These are phyloP conservation scores for Platanus orientalis DNA, from an alignment of 164 flowering plant species.

Conservation along the genomic window DNA sequence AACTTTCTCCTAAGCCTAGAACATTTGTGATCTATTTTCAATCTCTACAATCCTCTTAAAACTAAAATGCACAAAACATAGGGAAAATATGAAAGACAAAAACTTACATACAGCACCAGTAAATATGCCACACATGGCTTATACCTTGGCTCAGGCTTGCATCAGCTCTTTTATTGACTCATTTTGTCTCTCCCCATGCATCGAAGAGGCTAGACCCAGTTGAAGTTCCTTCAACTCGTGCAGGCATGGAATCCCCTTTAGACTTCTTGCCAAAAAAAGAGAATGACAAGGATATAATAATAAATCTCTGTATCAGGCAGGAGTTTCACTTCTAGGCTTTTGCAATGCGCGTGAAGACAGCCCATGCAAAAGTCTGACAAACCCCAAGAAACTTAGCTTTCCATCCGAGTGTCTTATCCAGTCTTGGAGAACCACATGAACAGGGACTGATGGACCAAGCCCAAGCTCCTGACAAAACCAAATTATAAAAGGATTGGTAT, in stretches of 20 bases:
- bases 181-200: not conserved
- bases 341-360: constrained; percentile 68
- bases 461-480: constrained; percentile 72
- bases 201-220: not conserved
- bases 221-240: not conserved
- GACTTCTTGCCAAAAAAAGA: constrained; percentile 6
- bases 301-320: not conserved
- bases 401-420: constrained; percentile 95
- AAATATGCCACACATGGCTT: constrained; percentile 3
- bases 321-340: constrained; percentile 34
- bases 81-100: constrained; percentile 5
- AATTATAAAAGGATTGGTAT: not conserved
- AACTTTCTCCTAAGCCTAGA: too few species aligned
- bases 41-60: constrained; percentile 50
- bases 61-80: constrained; percentile 21
- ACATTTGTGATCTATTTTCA: constrained; percentile 20
- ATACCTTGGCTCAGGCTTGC: not conserved
- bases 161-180: constrained; percentile 1
- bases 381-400: constrained; percentile 90
- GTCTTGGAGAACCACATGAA: constrained; percentile 90
- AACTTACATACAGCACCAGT: not conserved
- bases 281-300: not conserved
- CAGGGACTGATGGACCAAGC: constrained; percentile 83
- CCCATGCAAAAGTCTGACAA: constrained; percentile 82
- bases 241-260: constrained; percentile 1